Conservation (phyloP, 148 eudicot genomes). For the Mesembryanthemum crystallinum region DNA sequence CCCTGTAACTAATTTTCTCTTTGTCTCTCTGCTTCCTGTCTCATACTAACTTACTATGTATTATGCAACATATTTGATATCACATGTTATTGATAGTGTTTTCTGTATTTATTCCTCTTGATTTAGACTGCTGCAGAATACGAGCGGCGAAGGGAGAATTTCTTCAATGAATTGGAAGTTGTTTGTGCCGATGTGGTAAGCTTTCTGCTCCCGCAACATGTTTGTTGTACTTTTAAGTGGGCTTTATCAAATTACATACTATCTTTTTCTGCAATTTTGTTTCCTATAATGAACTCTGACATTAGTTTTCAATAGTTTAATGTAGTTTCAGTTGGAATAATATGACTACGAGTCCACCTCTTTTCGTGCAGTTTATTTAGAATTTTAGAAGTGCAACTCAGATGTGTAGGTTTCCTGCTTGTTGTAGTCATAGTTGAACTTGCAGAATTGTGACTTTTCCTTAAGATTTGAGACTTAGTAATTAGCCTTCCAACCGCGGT, state of each 20-base stretch:
- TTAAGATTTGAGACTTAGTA: background rate
- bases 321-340: background rate
- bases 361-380: background rate
- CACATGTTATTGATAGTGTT: constrained; percentile 9
- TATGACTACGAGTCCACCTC: background rate
- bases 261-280: background rate
- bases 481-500: background rate
- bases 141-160: constrained; percentile 70
- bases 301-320: background rate
- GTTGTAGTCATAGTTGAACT: background rate
- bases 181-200: constrained; percentile 94
- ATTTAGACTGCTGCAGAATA: constrained; percentile 82
- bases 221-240: background rate
- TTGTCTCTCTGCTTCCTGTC: background rate
- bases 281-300: background rate
- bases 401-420: background rate
- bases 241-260: constrained; percentile 6
- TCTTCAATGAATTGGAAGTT: constrained; percentile 78
- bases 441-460: background rate
- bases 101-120: constrained; percentile 9
- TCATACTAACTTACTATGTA: constrained; percentile 1
- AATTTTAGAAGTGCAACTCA: background rate
- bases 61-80: background rate
- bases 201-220: background rate
- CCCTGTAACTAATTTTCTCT: background rate